Percentiles rank a stretch among this genome's conserved stretches.
Evolutionary conservation across 2,329 filamentous ascomycete species (phyloP).

Genomic region (Emericellopsis atlantica): DNA sequence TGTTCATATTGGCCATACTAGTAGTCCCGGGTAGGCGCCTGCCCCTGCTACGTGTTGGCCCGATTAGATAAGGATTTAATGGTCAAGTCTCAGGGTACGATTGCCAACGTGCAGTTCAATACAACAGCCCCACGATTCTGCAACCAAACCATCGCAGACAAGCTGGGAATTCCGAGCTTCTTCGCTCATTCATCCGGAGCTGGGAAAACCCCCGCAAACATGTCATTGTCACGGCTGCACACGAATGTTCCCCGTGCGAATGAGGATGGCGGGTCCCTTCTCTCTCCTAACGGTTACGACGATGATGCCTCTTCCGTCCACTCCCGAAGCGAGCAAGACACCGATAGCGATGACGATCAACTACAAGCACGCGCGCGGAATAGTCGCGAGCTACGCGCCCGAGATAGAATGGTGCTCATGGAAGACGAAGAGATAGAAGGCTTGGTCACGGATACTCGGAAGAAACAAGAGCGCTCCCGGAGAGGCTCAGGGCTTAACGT

Average conservation of each 20-base stretch:
- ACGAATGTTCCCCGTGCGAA: not conserved
- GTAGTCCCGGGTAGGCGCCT: too few species aligned
- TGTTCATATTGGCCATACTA: too few species aligned
- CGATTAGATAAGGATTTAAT: too few species aligned
- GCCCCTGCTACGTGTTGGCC: too few species aligned
- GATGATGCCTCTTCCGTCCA: conserved; percentile 57
- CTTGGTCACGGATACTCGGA: conserved; percentile 40
- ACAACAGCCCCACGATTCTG: too few species aligned
- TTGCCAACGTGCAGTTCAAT: too few species aligned
- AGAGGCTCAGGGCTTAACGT: conserved; percentile 35
- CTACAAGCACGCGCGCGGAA: conserved; percentile 52
- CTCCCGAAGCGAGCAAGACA: conserved; percentile 59
- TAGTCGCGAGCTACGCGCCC: conserved; percentile 55
- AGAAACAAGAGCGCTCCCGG: conserved; percentile 35
- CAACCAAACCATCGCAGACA: too few species aligned
- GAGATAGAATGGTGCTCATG: conserved; percentile 58
- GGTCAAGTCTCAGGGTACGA: too few species aligned
- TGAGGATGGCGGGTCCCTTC: conserved; percentile 25
- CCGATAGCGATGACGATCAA: conserved; percentile 65
- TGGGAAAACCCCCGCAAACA: not conserved
- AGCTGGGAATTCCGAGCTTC: too few species aligned
- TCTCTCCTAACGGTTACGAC: conserved; percentile 53
- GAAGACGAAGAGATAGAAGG: conserved; percentile 63
- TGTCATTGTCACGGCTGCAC: not conserved
- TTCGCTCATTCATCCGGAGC: not conserved